phyloP scores from a whole-genome alignment of 257 asterid species.

The Solanum tarijense region DNA sequence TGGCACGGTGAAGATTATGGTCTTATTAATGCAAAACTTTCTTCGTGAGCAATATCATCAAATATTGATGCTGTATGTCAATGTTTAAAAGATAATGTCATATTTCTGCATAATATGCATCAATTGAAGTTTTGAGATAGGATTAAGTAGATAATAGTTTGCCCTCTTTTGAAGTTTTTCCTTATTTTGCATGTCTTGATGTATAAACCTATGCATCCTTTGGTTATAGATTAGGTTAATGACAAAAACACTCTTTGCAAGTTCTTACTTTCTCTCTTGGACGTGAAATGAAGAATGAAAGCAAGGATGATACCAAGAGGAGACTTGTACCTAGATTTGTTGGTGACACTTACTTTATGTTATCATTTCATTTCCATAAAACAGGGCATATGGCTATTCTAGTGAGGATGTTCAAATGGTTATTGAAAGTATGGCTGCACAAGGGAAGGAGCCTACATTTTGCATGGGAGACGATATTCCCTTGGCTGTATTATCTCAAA shows the following conservation, averaged over 20 bases:
- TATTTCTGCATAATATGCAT: background rate
- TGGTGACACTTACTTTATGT: background rate
- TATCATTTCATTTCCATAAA: constrained; percentile 10
- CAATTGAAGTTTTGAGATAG: background rate
- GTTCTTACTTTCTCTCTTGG: background rate
- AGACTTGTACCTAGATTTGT: background rate
- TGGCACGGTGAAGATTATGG: background rate
- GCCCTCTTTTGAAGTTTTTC: background rate
- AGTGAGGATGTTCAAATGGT: constrained; percentile 99
- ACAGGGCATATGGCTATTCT: constrained; percentile 94
- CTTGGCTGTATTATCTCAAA: constrained; percentile 75
- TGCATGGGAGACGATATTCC: constrained; percentile 99
- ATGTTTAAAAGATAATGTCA: background rate
- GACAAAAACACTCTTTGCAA: background rate
- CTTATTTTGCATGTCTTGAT: background rate
- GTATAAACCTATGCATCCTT: background rate
- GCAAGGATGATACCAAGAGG: background rate
- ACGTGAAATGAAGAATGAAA: background rate
- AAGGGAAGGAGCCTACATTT: constrained; percentile 99
- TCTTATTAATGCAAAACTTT: background rate
- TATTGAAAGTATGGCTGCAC: constrained; percentile 96
- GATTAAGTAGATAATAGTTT: background rate
- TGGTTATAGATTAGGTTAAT: background rate
- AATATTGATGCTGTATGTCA: background rate
- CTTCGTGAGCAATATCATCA: background rate